phyloP scores from a whole-genome alignment of 805 yeast genomes.

The Zygotorulaspora sp. region DNA sequence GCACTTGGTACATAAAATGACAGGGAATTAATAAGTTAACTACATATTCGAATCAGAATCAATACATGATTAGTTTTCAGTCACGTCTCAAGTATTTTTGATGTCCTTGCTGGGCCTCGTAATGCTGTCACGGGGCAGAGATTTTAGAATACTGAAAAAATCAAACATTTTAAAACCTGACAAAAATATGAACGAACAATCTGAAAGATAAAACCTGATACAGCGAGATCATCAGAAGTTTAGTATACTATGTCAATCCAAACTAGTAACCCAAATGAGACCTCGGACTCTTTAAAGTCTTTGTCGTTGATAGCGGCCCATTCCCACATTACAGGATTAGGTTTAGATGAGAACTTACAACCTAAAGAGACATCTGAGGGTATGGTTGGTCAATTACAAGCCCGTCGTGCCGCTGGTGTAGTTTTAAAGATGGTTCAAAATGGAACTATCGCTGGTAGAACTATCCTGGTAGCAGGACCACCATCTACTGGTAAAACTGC shows the following conservation, averaged over 20 bases:
- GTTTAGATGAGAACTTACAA: slow-evolving; percentile 85
- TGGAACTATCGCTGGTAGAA: slow-evolving; percentile 94
- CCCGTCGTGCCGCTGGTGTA: slow-evolving; percentile 94
- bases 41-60: too few relatives aligned
- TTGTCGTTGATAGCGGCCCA: slow-evolving; percentile 92
- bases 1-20: background rate
- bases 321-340: slow-evolving; percentile 93
- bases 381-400: slow-evolving; percentile 95
- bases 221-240: too few relatives aligned
- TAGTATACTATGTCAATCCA: slow-evolving; percentile 39
- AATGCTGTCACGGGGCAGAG: slow-evolving; percentile 1
- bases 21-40: background rate
- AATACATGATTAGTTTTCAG: too few relatives aligned
- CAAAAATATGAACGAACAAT: background rate
- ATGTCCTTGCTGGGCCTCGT: background rate
- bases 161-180: background rate
- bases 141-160: slow-evolving; percentile 1
- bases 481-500: slow-evolving; percentile 99
- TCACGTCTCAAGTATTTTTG: too few relatives aligned
- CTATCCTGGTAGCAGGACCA: slow-evolving; percentile 93
- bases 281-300: slow-evolving; percentile 49
- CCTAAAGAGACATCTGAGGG: slow-evolving; percentile 85
- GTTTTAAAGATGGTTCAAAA: slow-evolving; percentile 89
- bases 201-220: too few relatives aligned
- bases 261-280: slow-evolving; percentile 35